Conservation (phyloP, 2,329 filamentous ascomycete genomes). For the Aureobasidium namibiae region DNA sequence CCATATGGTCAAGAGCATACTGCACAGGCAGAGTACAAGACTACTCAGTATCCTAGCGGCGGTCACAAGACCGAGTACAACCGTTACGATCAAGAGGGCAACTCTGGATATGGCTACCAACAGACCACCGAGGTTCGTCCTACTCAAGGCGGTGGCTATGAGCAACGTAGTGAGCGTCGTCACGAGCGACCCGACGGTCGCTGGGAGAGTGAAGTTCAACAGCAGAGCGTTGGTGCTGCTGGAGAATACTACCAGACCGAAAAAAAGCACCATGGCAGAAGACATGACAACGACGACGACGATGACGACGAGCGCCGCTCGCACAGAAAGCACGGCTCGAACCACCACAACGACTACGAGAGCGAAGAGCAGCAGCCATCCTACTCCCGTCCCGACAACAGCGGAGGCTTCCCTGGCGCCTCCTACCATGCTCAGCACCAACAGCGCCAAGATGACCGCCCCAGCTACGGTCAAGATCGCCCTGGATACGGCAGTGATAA, state of each 20-base stretch:
- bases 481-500: neutral
- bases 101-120: slow-evolving; percentile 48
- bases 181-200: slow-evolving; percentile 37
- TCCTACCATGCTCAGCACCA: slow-evolving; percentile 18
- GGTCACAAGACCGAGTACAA: slow-evolving; percentile 52
- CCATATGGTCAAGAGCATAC: slow-evolving; percentile 39
- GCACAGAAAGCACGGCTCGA: slow-evolving; percentile 22
- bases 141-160: slow-evolving; percentile 47
- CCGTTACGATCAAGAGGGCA: slow-evolving; percentile 46
- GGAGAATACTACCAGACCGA: slow-evolving; percentile 21
- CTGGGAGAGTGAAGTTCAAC: slow-evolving; percentile 34
- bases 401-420: slow-evolving; percentile 23
- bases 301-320: slow-evolving; percentile 25
- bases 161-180: slow-evolving; percentile 49
- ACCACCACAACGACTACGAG: slow-evolving; percentile 31
- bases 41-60: slow-evolving; percentile 52
- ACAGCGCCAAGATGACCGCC: slow-evolving; percentile 10
- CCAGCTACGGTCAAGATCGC: slow-evolving; percentile 15
- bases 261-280: slow-evolving; percentile 22
- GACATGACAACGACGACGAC: slow-evolving; percentile 25
- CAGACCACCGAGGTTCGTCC: slow-evolving; percentile 49
- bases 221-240: slow-evolving; percentile 17
- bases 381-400: neutral
- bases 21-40: slow-evolving; percentile 51
- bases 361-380: slow-evolving; percentile 24